Evolutionary conservation across 441 rosid species (phyloP), one percentile per base, ranked within the genome.

Genomic region (Biscutella auriculata): DNA sequence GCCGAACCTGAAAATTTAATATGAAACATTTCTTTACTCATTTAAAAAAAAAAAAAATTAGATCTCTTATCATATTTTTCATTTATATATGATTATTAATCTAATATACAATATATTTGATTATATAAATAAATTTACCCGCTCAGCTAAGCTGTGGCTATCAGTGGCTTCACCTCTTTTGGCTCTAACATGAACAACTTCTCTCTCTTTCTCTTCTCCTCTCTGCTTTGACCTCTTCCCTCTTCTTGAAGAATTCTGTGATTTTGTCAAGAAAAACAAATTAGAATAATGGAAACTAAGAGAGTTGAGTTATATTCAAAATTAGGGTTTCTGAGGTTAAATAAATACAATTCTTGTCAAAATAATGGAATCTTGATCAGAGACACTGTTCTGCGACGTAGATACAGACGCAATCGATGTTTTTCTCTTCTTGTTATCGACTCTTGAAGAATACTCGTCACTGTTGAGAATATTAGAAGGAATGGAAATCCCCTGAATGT

Each of bases 141-240:
- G 66, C 68, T 82, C 88, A 8, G 85, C 83, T 67, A 82, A 73
- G 70, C 88, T 82, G 71, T 80, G 88, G 63, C 80, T 82, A 60
- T 82, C 82, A 47, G 85, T 80, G 45, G 88, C 88, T 68, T 82
- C 83, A 12, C 88, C 88, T 73, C 88, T 76, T 71, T 74, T 73
- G 37, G 88, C 88, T 75, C 88, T 80, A 32, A 82, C 85, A 67
- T 82, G 88, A 73, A 82, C 83, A 29, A 80, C 82, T 46, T 78
- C 85, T 62, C 66, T 73, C 27, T 71, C 66, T 36, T 71, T 75
- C 68, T 76, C 68, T 40, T 64, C 79, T 35, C 72, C 82, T 15
- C 25, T 69, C 48, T 33, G 50, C 65, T 77, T 82, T 44, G 39
- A 70, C 60, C 70, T 81, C 48, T 89, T 82, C 51, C 82, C 81